Evolutionary conservation across 768 basidiomycete species (phyloP).

Genomic region (Boletus pseudopeckii): DNA sequence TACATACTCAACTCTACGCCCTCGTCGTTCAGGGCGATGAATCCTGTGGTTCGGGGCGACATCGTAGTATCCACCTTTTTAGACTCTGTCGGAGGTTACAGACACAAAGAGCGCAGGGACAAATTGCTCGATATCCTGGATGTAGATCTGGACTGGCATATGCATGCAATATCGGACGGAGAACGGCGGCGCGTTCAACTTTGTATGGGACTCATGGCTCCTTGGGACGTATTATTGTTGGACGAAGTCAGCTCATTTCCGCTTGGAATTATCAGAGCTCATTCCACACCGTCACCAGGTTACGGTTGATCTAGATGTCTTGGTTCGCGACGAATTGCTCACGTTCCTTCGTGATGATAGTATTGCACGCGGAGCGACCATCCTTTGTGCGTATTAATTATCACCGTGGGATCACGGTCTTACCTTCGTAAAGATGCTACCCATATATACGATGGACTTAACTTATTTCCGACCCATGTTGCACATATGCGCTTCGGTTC

Average conservation of each 20-base stretch:
- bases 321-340: slow-evolving; percentile 90
- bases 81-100: slow-evolving; percentile 96
- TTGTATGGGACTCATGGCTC: slow-evolving; percentile 91
- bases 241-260: slow-evolving; percentile 67
- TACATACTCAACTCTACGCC: not conserved
- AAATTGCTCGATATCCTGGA: slow-evolving; percentile 86
- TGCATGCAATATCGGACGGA: slow-evolving; percentile 95
- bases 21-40: slow-evolving; percentile 75
- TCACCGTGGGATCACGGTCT: slow-evolving; percentile 2
- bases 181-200: slow-evolving; percentile 92
- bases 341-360: slow-evolving; percentile 84
- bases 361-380: slow-evolving; percentile 74
- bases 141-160: slow-evolving; percentile 93
- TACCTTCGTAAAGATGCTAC: slow-evolving; percentile 67
- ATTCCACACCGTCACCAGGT: slow-evolving; percentile 47
- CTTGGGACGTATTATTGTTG: slow-evolving; percentile 89
- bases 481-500: slow-evolving; percentile 87
- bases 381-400: slow-evolving; percentile 60
- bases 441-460: slow-evolving; percentile 94
- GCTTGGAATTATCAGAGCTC: not conserved
- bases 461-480: slow-evolving; percentile 89
- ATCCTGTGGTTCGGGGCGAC: slow-evolving; percentile 92
- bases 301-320: slow-evolving; percentile 94
- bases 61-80: slow-evolving; percentile 91
- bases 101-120: slow-evolving; percentile 87